phyloP scores from a whole-genome alignment of 2,329 filamentous ascomycete species.

The Stemphylium beticola region DNA sequence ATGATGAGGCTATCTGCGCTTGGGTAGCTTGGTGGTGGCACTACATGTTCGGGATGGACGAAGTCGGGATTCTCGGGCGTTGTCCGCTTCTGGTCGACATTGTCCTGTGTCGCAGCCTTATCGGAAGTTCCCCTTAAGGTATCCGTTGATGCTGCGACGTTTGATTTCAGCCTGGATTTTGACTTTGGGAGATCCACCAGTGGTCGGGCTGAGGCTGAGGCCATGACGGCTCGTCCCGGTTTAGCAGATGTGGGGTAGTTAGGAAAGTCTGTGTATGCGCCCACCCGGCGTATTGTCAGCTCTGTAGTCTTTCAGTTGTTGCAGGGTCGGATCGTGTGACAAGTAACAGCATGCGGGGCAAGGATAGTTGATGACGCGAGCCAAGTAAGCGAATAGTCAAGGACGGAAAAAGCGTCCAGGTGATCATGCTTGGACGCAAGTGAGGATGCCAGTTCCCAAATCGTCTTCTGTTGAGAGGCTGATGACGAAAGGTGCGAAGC shows the following conservation, averaged over 20 bases:
- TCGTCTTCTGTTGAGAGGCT: constrained; percentile 12
- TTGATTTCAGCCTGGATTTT: constrained; percentile 17
- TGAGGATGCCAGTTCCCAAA: not conserved
- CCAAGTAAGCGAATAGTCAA: not conserved
- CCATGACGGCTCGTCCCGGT: constrained; percentile 28
- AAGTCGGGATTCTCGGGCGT: constrained; percentile 27
- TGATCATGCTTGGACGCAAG: not conserved
- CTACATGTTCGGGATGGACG: constrained; percentile 37
- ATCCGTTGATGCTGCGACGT: constrained; percentile 12
- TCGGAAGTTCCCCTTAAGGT: constrained; percentile 14
- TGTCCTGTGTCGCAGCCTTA: constrained; percentile 7
- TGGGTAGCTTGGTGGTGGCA: constrained; percentile 33
- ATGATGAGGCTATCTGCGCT: constrained; percentile 66
- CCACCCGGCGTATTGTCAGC: not conserved
- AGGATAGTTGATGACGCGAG: not conserved
- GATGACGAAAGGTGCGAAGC: constrained; percentile 14
- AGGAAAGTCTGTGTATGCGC: not conserved
- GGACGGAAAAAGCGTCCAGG: not conserved
- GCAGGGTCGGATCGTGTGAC: constrained; percentile 1
- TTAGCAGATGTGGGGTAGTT: constrained; percentile 15
- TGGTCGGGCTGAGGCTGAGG: constrained; percentile 42
- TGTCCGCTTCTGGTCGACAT: constrained; percentile 5
- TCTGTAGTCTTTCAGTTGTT: not conserved
- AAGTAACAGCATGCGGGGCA: constrained; percentile 2
- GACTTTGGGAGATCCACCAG: constrained; percentile 41